A percentile compares a stretch with the other conserved stretches of the same genome.
Evolutionary conservation across 495 filamentous ascomycete genomes (phyloP).

Genomic region (Aspergillus baeticus): DNA sequence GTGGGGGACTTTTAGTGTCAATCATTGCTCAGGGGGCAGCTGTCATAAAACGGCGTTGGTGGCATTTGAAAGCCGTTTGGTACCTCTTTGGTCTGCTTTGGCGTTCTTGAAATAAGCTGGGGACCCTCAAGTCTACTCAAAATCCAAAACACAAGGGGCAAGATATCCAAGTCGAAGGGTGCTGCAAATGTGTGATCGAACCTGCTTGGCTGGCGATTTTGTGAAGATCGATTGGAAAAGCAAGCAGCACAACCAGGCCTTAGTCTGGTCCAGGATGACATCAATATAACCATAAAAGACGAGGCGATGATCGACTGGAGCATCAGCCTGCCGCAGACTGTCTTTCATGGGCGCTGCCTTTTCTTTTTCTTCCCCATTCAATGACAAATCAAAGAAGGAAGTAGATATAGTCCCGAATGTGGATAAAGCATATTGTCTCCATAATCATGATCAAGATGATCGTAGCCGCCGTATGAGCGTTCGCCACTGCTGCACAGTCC

Average conservation of each 20-base stretch:
- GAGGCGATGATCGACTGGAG: conserved; percentile 5
- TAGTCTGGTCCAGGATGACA: conserved; percentile 1
- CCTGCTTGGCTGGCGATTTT: background rate
- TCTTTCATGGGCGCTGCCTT: background rate
- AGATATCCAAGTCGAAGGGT: background rate
- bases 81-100: background rate
- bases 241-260: background rate
- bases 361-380: background rate
- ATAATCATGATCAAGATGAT: background rate
- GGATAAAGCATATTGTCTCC: conserved; percentile 1
- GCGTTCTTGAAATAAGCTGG: background rate
- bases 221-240: background rate
- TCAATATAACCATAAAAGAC: background rate
- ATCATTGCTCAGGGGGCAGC: background rate
- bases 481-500: background rate
- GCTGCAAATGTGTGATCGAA: background rate
- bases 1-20: background rate
- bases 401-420: conserved; percentile 6
- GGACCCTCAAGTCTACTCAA: background rate
- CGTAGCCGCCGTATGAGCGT: background rate
- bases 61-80: background rate
- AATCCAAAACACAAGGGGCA: background rate
- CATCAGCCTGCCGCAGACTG: background rate
- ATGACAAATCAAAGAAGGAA: conserved; percentile 10
- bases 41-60: conserved; percentile 3